Conservation (phyloP, 306 rosid genomes). For the Rosa multiflora region DNA sequence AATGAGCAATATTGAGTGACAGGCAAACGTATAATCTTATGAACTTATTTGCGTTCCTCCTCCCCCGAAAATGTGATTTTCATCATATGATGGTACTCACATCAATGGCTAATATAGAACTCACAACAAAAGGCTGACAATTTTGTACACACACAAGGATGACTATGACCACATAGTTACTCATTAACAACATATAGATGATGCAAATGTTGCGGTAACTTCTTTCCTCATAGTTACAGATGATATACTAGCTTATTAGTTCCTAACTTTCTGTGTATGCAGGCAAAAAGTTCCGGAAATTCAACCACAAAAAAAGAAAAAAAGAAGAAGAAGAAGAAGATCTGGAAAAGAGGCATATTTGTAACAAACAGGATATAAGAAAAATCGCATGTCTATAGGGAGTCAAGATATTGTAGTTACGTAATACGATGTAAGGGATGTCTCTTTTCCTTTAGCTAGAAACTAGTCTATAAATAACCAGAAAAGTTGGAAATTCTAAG, state of each 20-base stretch:
- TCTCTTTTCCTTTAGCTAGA: no score
- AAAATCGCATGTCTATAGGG: background rate
- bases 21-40: no score
- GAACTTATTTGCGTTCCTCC: background rate
- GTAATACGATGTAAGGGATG: background rate
- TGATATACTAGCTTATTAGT: background rate
- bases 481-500: background rate
- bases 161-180: background rate
- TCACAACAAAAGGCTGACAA: background rate
- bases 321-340: no score
- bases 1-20: background rate
- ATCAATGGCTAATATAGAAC: background rate
- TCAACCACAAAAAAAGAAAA: no score
- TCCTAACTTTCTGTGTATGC: background rate
- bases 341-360: background rate
- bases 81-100: background rate
- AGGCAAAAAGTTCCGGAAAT: no score
- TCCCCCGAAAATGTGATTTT: background rate
- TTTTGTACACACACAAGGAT: background rate
- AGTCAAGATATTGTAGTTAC: background rate
- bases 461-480: background rate
- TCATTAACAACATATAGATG: background rate
- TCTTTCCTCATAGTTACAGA: background rate
- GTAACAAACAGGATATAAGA: background rate
- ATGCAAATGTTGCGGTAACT: background rate